Evolutionary conservation across 2,329 filamentous ascomycete species (phyloP), one percentile per base, ranked within the genome.

Genomic region (Hypoxylon sp.): DNA sequence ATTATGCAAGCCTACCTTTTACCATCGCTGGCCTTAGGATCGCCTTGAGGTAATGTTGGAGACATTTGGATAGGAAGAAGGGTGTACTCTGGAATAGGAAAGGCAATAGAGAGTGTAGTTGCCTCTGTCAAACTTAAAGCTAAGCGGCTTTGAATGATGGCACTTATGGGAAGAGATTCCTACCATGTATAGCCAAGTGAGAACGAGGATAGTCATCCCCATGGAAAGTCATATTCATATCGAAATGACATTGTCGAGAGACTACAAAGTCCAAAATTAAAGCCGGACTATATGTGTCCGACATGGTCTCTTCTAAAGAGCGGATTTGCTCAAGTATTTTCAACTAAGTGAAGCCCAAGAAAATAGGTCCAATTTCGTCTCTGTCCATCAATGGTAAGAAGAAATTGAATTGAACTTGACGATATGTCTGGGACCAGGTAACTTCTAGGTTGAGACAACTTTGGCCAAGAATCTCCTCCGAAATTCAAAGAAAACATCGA

Each of bases 401-500:
- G 17, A 11, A 44, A 22, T 44, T 22, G 39, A 19, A 22, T 17
- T 22, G 17, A 44, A 11, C n/a, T 17, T 1, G 8, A 44, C 8
- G 9, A 3, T 22, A 44, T 44, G 17, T 17, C 13, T 44, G 8
- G 17, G 17, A 10, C 11, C 3, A 11, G 9, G 6, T 19, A n/a
- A 44, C 39, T 44, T 44, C 39, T 19, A 50, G 11, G 11, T 50
- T 50, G 10, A 50, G 46, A n/a, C 13, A 31, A 50, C 13, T 50
- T 50, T 50, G 8, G 19, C 39, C 39, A 10, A 44, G 39, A 2
- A 44, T 44, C 39, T 44, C 6, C 17, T 44, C 17, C 17, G 39
- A 44, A 17, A 11, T 19, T 44, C 39, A 44, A n/a, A 39, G 35
- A 44, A 44, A 4, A 22, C 17, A 44, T 22, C 17, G 9, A 22